Base-by-base conservation (phyloP, 192 early-diverging fungal genomes). In the Thoreauomyces humboldtii region DNA sequence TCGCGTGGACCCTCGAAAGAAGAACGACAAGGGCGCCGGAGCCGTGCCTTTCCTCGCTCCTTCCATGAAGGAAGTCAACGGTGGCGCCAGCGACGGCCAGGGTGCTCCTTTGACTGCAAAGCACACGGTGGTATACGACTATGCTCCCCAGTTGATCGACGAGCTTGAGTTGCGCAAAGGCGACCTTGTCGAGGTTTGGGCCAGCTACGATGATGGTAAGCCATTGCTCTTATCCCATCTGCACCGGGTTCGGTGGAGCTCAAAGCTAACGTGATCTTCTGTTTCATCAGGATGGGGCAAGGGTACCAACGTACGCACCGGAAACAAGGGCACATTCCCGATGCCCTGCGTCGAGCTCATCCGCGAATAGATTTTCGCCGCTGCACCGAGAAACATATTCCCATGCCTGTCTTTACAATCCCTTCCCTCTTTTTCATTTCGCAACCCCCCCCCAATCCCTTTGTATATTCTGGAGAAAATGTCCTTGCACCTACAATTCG, bases 241-340 rank as follows among this genome's bases (percentile, higher is more conserved):
- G n/a, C n/a, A n/a, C n/a, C n/a, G n/a, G n/a, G n/a, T n/a, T n/a
- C n/a, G n/a, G n/a, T n/a, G n/a, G n/a, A n/a, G n/a, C n/a, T n/a
- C n/a, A n/a, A n/a, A n/a, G n/a, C n/a, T n/a, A n/a, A n/a, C n/a
- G n/a, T n/a, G n/a, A n/a, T n/a, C n/a, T n/a, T n/a, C n/a, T n/a
- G n/a, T n/a, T n/a, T n/a, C n/a, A n/a, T n/a, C n/a, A 63, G 65
- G 69, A 33, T 71, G 69, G 69, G 69, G 63, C 28, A 71, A 65
- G 34, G 69, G 69, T 21, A 34, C 33, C 4, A 71, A 71, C 48
- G 22, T 66, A 9, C 53, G 63, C 25, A 58, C 69, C 7, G 69
- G 69, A 22, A 52, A 50, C n/a, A 47, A 67, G 24, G 69, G 69
- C 3, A 71, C 69, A 2, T 71, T 71, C 58, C 69, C 69, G 15